Base-by-base conservation (phyloP, 352 stramenopile genomes). In the Thraustochytrium striatum region DNA sequence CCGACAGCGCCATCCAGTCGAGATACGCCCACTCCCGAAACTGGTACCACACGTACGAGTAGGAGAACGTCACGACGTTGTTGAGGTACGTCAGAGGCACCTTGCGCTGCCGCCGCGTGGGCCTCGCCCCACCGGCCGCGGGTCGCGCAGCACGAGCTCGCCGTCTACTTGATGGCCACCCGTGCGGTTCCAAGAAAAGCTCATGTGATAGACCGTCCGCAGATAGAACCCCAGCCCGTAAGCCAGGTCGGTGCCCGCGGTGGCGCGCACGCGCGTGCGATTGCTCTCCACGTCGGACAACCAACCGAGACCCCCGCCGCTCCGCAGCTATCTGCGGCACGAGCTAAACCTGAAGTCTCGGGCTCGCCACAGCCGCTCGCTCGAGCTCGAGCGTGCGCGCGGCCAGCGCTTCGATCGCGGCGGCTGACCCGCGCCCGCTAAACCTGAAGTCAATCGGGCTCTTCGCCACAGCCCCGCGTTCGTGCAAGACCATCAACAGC, bases 61-160 rank as follows among this genome's bases (percentile, higher is more conserved):
- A 96, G 82, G 88, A 93, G 69, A 93, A 89, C 0, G 90, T 95
- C 82, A 90, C 94, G 28, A 96, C 90, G 81, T 96, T 96, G 72
- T 92, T 89, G 78, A 94, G 90, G 85, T 96, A 95, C 35, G 88
- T 90, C 82, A 91, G 93, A 78, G 90, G 91, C 81, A 86, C 55
- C 50, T 72, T 86, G 47, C 89, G 87, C 83, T 91, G 85, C 53
- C 90, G 83, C 21, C 82, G 85, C 25, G 87, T 82, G 0, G 39
- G 41, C 9, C 78, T 55, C 1, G 85, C 62, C 2, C 28, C 61
- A 35, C 16, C 11, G 44, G 39, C 8, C 57, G 21, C 52, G 28
- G 32, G 30, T n/a, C 41, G 73, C 78, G 73, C 65, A 80, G 21
- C 19, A 28, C 36, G 55, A 57, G 39, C 50, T 57, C 38, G n/a